A percentile compares a stretch with the other conserved stretches of the same genome.
phyloP scores from a whole-genome alignment of 176 grass and related monocot genomes.

The sorghum (Sorghum bicolor) region DNA sequence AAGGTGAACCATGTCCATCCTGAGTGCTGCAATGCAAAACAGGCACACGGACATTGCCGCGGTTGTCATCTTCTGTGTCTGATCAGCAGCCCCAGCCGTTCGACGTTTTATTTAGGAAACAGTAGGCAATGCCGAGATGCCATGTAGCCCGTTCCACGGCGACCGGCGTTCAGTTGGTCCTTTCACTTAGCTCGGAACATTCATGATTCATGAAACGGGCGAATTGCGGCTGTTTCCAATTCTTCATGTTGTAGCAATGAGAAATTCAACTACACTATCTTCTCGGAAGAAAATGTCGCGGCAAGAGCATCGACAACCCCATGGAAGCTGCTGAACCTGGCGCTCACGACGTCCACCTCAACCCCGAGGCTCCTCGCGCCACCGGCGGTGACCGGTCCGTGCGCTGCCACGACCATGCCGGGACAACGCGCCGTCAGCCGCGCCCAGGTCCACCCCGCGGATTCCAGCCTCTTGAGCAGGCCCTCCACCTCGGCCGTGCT shows the following conservation, averaged over 20 bases:
- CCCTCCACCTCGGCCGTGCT: conserved; percentile 83
- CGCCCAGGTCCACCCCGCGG: conserved; percentile 62
- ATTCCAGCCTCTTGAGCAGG: conserved; percentile 71
- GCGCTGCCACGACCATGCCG: conserved; percentile 59
- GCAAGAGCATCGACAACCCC: conserved; percentile 67
- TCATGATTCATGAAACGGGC: neutral
- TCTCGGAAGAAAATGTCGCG: neutral
- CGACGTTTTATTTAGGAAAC: neutral
- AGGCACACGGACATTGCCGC: neutral
- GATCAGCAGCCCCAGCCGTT: neutral
- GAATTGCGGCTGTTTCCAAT: neutral
- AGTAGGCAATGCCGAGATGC: neutral
- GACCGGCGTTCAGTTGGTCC: neutral
- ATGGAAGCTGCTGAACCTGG: conserved; percentile 71
- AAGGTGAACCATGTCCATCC: neutral
- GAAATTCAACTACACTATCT: neutral
- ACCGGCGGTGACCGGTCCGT: conserved; percentile 72
- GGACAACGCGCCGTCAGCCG: conserved; percentile 56
- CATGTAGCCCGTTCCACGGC: neutral
- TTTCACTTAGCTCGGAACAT: neutral
- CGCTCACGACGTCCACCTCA: conserved; percentile 58
- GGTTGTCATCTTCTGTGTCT: neutral
- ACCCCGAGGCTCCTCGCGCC: conserved; percentile 64
- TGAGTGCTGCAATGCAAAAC: neutral
- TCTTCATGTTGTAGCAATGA: neutral